A percentile compares a stretch with the other conserved stretches of the same genome.
Evolutionary conservation across 2,329 filamentous ascomycete species (phyloP).

Genomic region (Hypoxylon sp.): DNA sequence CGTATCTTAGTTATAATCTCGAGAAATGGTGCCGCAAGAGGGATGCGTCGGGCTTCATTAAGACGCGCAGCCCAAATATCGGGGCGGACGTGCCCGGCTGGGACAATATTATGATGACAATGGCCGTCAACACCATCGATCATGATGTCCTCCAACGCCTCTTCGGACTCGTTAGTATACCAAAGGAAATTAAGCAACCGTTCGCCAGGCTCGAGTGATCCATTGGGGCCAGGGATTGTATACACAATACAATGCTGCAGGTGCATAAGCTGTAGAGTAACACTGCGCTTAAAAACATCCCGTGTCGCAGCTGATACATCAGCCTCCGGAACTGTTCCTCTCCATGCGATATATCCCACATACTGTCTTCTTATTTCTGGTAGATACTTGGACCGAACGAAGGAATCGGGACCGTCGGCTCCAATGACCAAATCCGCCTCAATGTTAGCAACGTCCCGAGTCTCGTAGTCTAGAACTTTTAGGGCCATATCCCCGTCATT

Average conservation of each 20-base stretch:
- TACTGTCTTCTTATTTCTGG: neutral
- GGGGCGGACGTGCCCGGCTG: slow-evolving; percentile 6
- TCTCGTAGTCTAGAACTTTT: neutral
- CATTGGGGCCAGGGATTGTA: slow-evolving; percentile 17
- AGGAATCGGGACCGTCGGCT: slow-evolving; percentile 1
- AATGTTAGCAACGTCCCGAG: neutral
- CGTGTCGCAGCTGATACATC: slow-evolving; percentile 10
- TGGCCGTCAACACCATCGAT: slow-evolving; percentile 12
- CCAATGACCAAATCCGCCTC: slow-evolving; percentile 1
- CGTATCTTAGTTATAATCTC: slow-evolving; percentile 42
- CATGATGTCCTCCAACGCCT: slow-evolving; percentile 27
- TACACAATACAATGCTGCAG: neutral
- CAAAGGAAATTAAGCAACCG: slow-evolving; percentile 32
- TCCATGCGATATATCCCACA: slow-evolving; percentile 13
- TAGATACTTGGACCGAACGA: neutral
- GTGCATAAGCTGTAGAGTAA: neutral
- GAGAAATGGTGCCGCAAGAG: slow-evolving; percentile 4
- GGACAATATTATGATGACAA: slow-evolving; percentile 30
- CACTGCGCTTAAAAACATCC: neutral
- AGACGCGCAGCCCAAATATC: slow-evolving; percentile 19
- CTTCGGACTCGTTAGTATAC: slow-evolving; percentile 35
- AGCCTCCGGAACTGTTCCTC: slow-evolving; percentile 2
- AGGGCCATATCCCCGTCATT: neutral
- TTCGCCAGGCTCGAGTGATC: slow-evolving; percentile 23
- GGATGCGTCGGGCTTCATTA: neutral